Evolutionary conservation across 2,329 filamentous ascomycete genomes (phyloP), one percentile per base, ranked within the genome.

Genomic region (Plenodomus biglobosus): DNA sequence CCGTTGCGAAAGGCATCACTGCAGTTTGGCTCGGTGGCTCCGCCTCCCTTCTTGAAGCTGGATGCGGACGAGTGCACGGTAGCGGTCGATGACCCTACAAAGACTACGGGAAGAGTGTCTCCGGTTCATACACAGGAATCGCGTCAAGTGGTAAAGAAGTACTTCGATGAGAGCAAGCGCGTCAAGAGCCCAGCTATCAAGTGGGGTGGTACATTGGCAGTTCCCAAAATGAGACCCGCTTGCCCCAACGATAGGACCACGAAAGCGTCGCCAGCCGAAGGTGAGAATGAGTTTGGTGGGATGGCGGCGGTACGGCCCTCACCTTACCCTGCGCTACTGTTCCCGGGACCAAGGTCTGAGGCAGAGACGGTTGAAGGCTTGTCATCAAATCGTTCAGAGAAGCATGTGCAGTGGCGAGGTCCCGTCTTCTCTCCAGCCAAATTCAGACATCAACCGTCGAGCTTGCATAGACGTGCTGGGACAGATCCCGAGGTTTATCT

Each of bases 1-100:
- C 58, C 58, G 4, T 20, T 61, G 18, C 52, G 56, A 19, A 55
- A 40, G 13, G 57, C 57, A 18, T 50, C 46, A 0, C 50, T 58
- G 42, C 52, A 47, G 38, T 53, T 59, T n/a, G 40, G 42, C 3
- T n/a, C 55, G 20, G 38, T 8, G 11, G 49, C 18, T 2, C 45
- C 42, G 5, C 41, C 36, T 41, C 46, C 42, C 27, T 47, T 39
- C 22, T 19, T 19, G 38, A 45, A 36, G 6, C 18, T 30, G 16
- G 15, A 32, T 15, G 27, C 11, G 27, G 27, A 15, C 3, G 27
- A 32, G 27, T 11, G 13, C 11, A 32, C 27, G 11, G 13, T 32
- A 15, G 27, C 15, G 11, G 11, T 15, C 27, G 8, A 15, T 32
- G 27, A 32, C 6, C 27, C 27, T 10, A 32, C 27, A 11, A 32